A percentile compares a stretch with the other conserved stretches of the same genome.
phyloP scores from a whole-genome alignment of 768 basidiomycete genomes.

The Hericium rajendrae region DNA sequence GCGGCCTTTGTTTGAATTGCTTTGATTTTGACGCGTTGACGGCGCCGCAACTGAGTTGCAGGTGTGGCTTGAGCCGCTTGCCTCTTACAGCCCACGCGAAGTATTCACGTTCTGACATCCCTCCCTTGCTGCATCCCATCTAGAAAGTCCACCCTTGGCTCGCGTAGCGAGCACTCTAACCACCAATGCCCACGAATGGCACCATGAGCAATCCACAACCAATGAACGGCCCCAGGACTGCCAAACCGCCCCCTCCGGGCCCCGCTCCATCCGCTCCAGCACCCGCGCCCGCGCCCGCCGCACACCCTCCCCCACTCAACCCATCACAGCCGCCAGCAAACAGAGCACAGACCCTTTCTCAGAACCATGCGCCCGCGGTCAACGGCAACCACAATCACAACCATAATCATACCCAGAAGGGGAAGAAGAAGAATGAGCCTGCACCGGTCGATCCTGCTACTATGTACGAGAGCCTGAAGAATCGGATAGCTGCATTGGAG shows the following conservation, averaged over 20 bases:
- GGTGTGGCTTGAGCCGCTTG: neutral
- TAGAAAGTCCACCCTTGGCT: neutral
- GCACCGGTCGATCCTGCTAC: constrained; percentile 68
- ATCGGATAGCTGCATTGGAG: constrained; percentile 79
- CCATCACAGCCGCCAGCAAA: constrained; percentile 34
- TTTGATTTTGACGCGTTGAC: neutral
- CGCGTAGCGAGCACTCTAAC: neutral
- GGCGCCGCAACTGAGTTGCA: neutral
- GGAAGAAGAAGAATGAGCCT: constrained; percentile 64
- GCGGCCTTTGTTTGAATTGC: too few relatives aligned
- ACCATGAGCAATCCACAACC: neutral
- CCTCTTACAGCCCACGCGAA: neutral
- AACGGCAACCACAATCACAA: constrained; percentile 12
- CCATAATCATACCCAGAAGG: constrained; percentile 15
- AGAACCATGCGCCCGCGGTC: constrained; percentile 20
- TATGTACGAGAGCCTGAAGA: constrained; percentile 86
- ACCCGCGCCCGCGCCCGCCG: constrained; percentile 33
- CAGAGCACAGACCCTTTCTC: constrained; percentile 23
- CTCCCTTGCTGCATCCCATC: neutral
- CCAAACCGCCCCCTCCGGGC: constrained; percentile 22
- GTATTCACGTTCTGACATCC: neutral
- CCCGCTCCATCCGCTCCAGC: constrained; percentile 44
- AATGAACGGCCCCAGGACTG: constrained; percentile 1
- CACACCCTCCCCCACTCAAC: constrained; percentile 3
- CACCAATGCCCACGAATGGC: neutral